Percentiles rank a stretch among this genome's conserved stretches.
Evolutionary conservation across 805 yeast genomes (phyloP).

Genomic region (Saturnispora hagleri): DNA sequence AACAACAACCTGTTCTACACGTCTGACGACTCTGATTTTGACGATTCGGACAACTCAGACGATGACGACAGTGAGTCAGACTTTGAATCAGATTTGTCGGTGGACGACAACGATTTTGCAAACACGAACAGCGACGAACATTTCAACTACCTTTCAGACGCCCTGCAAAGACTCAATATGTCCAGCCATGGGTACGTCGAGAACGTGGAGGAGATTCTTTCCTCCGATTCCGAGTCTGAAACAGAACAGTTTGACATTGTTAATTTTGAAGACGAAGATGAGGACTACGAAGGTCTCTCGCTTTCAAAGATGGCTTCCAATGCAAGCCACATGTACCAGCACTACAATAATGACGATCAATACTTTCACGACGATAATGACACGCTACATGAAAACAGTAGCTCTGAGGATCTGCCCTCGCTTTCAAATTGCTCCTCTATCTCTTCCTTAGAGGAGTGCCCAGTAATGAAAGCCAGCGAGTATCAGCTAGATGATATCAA

Average conservation of each 20-base stretch:
- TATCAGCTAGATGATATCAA: background rate
- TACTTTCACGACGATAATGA: slow-evolving; percentile 1
- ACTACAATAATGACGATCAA: slow-evolving; percentile 8
- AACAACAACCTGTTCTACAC: background rate
- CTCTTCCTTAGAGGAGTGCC: slow-evolving; percentile 5
- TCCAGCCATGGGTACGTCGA: background rate
- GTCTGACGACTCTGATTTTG: slow-evolving; percentile 5
- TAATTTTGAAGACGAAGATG: slow-evolving; percentile 3
- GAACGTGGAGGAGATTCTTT: slow-evolving; percentile 5
- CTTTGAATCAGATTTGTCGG: background rate
- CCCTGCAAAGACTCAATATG: background rate
- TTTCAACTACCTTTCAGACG: slow-evolving; percentile 1
- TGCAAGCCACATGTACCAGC: background rate
- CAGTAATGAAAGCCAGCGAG: background rate
- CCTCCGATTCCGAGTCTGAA: slow-evolving; percentile 4
- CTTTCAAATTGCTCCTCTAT: slow-evolving; percentile 3
- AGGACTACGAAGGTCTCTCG: slow-evolving; percentile 1
- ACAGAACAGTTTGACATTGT: background rate
- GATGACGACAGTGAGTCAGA: background rate
- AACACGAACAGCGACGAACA: background rate
- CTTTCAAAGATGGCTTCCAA: slow-evolving; percentile 1
- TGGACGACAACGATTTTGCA: background rate
- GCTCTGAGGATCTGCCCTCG: slow-evolving; percentile 1
- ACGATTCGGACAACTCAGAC: background rate
- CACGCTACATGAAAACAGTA: background rate